Evolutionary conservation across 768 basidiomycete species (phyloP).

Genomic region (Podaxis sp.): DNA sequence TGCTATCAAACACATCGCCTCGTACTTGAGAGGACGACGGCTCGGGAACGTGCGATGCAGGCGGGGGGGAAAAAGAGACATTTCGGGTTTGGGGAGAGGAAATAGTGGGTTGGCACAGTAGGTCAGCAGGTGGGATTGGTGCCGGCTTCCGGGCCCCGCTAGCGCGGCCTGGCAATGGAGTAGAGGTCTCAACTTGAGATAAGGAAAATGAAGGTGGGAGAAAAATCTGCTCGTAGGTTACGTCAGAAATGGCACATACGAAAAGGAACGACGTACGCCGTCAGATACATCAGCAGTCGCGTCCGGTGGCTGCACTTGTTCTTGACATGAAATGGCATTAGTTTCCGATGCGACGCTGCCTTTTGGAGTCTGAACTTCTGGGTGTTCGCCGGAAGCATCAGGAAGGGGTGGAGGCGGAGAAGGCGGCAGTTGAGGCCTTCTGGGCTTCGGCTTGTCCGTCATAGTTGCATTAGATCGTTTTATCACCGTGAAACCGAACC

Average conservation of each 20-base stretch:
- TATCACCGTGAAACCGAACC: conserved; percentile 4
- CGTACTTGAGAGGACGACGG: neutral
- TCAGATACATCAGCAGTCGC: neutral
- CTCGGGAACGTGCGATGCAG: neutral
- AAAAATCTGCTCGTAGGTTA: conserved; percentile 35
- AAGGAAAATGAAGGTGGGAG: conserved; percentile 57
- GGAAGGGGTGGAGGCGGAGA: neutral
- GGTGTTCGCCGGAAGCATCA: neutral
- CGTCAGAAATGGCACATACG: neutral
- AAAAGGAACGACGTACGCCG: neutral
- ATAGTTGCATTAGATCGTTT: neutral
- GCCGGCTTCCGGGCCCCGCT: neutral
- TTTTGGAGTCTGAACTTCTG: neutral
- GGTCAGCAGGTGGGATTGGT: conserved; percentile 3
- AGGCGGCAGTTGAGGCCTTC: neutral
- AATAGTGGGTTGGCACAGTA: conserved; percentile 31
- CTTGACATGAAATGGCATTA: neutral
- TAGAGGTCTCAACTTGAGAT: conserved; percentile 51
- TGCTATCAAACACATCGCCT: neutral
- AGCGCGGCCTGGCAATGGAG: conserved; percentile 31
- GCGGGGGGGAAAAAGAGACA: neutral
- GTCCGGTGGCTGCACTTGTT: neutral
- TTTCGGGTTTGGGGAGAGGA: conserved; percentile 16
- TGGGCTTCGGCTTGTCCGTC: neutral
- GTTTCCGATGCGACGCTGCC: neutral